phyloP scores from a whole-genome alignment of 805 yeast species.

The Sporopachydermia lactativora region DNA sequence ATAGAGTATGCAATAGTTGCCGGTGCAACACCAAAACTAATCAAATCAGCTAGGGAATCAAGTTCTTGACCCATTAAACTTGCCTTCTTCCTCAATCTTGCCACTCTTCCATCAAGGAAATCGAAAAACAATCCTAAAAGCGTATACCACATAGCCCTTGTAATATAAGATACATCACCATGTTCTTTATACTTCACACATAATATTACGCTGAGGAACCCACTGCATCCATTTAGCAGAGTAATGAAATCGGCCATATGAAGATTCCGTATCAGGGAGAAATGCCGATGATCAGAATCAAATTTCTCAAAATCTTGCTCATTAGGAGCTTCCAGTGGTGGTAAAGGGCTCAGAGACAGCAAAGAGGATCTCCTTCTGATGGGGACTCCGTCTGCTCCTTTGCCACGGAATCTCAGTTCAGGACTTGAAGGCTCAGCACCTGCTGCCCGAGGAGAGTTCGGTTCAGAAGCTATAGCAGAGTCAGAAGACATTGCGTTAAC shows the following conservation, averaged over 20 bases:
- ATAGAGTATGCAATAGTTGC: slow-evolving; percentile 84
- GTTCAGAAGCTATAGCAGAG: background rate
- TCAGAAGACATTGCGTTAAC: background rate
- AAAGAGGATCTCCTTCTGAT: slow-evolving; percentile 19
- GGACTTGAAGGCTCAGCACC: background rate
- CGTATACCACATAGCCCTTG: slow-evolving; percentile 81
- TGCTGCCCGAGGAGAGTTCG: background rate
- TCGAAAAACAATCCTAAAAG: slow-evolving; percentile 90
- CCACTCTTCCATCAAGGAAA: slow-evolving; percentile 94
- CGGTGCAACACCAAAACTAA: slow-evolving; percentile 93
- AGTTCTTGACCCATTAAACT: slow-evolving; percentile 95
- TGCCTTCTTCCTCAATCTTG: slow-evolving; percentile 82
- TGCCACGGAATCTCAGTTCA: too few relatives aligned
- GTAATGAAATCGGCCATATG: slow-evolving; percentile 97
- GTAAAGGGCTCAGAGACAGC: slow-evolving; percentile 19
- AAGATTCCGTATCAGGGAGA: slow-evolving; percentile 69
- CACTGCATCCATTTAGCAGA: slow-evolving; percentile 65
- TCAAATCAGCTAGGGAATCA: slow-evolving; percentile 89
- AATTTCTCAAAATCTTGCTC: slow-evolving; percentile 65
- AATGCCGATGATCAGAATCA: slow-evolving; percentile 72
- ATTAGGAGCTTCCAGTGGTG: slow-evolving; percentile 32
- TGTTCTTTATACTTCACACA: slow-evolving; percentile 72
- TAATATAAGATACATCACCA: slow-evolving; percentile 40
- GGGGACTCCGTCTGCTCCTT: too few relatives aligned
- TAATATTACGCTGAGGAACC: slow-evolving; percentile 80